Evolutionary conservation across 768 basidiomycete genomes (phyloP).

Genomic region (Mycena vulgaris): DNA sequence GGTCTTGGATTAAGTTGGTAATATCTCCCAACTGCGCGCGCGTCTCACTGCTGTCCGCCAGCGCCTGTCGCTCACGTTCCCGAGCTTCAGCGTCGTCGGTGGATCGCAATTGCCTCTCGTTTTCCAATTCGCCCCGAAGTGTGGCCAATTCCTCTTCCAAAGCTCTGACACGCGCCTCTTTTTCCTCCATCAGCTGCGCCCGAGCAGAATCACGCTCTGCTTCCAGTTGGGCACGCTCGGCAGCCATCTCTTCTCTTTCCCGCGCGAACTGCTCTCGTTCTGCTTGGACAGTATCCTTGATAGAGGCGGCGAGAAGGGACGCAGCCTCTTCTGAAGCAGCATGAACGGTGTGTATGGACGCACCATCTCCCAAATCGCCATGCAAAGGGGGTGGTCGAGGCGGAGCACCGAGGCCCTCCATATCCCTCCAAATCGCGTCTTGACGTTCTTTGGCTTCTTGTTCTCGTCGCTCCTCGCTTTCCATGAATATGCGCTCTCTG

Average conservation of each 20-base stretch:
- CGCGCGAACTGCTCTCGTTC: conserved; percentile 73
- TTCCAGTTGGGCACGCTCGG: conserved; percentile 68
- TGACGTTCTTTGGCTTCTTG: conserved; percentile 67
- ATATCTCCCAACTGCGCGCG: conserved; percentile 78
- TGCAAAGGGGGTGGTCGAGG: conserved; percentile 43
- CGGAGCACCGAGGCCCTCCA: conserved; percentile 56
- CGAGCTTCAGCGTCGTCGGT: conserved; percentile 75
- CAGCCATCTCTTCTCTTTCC: conserved; percentile 68
- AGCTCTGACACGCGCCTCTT: conserved; percentile 68
- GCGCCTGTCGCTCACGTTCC: conserved; percentile 72
- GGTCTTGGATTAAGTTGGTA: conserved; percentile 80
- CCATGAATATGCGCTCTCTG: conserved; percentile 72
- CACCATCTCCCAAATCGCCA: conserved; percentile 51
- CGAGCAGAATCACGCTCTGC: conserved; percentile 67
- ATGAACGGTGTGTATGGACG: conserved; percentile 56
- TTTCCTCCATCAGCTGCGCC: conserved; percentile 61
- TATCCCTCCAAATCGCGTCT: conserved; percentile 61
- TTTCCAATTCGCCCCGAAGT: conserved; percentile 72
- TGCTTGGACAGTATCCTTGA: conserved; percentile 69
- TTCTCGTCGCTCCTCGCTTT: conserved; percentile 71
- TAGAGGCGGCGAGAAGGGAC: conserved; percentile 68
- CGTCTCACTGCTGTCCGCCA: conserved; percentile 73
- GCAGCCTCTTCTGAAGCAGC: conserved; percentile 69
- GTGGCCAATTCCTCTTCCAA: conserved; percentile 76
- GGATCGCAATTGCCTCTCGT: conserved; percentile 70